Conservation (phyloP, 2,329 filamentous ascomycete species). For the Neurospora sp. region DNA sequence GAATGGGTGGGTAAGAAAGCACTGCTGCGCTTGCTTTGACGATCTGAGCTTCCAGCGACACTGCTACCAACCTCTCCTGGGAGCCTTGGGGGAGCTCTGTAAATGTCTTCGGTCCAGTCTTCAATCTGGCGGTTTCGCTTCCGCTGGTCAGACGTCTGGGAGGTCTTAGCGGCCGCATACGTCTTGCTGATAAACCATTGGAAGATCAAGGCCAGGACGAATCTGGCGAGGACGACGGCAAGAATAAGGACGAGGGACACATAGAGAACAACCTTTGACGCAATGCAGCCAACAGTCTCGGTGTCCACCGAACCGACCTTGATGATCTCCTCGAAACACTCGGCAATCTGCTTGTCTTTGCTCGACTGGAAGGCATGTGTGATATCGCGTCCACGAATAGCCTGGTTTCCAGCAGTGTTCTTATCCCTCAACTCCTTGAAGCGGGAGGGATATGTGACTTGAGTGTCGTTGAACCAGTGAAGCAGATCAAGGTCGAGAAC, state of each 20-base stretch:
- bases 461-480: constrained; percentile 75
- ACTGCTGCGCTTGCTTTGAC: constrained; percentile 70
- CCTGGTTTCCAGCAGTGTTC: constrained; percentile 44
- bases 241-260: constrained; percentile 87
- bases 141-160: constrained; percentile 69
- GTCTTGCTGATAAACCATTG: constrained; percentile 91
- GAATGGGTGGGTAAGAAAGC: constrained; percentile 86
- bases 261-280: constrained; percentile 93
- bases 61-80: constrained; percentile 63
- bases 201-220: constrained; percentile 80
- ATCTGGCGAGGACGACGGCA: constrained; percentile 76
- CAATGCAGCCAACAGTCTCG: constrained; percentile 92
- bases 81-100: constrained; percentile 76
- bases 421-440: constrained; percentile 74
- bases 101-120: constrained; percentile 96
- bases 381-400: constrained; percentile 73
- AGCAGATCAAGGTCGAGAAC: constrained; percentile 86
- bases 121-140: constrained; percentile 89
- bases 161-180: constrained; percentile 78
- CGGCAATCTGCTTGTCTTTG: constrained; percentile 68
- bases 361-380: constrained; percentile 77
- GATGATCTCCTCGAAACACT: constrained; percentile 87
- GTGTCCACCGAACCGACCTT: constrained; percentile 95
- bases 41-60: constrained; percentile 51
- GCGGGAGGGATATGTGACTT: constrained; percentile 64